Conservation (phyloP, 768 basidiomycete species). For the Leucosporidium scottii region DNA sequence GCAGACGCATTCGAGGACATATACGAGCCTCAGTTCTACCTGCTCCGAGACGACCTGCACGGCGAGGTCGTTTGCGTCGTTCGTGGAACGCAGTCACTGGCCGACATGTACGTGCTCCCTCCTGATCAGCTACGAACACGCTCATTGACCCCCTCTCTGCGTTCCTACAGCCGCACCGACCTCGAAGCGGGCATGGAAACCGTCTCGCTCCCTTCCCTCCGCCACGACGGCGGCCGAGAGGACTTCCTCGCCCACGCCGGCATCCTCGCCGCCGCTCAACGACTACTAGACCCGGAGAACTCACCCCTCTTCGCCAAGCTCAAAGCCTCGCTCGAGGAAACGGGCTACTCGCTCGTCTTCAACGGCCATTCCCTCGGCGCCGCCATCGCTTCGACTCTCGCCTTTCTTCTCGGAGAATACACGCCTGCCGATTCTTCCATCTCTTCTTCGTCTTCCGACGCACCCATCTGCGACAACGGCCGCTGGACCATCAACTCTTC, state of each 20-base stretch:
- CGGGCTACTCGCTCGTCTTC: slow-evolving; percentile 18
- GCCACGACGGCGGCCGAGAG: neutral
- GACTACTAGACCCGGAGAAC: slow-evolving; percentile 13
- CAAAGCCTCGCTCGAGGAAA: slow-evolving; percentile 6
- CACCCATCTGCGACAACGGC: neutral
- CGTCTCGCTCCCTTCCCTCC: neutral
- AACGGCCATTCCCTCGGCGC: slow-evolving; percentile 29
- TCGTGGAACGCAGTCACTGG: slow-evolving; percentile 27
- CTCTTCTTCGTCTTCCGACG: too few relatives aligned
- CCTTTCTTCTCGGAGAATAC: slow-evolving; percentile 18
- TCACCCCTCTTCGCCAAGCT: slow-evolving; percentile 14
- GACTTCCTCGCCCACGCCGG: slow-evolving; percentile 19
- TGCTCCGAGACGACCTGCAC: slow-evolving; percentile 21
- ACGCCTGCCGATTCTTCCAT: neutral
- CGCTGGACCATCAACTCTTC: neutral
- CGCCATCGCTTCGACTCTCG: slow-evolving; percentile 17
- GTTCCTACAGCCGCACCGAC: slow-evolving; percentile 20
- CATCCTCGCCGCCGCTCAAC: slow-evolving; percentile 18
- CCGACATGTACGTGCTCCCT: slow-evolving; percentile 16
- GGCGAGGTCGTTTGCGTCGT: slow-evolving; percentile 24
- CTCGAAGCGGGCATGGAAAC: slow-evolving; percentile 21
- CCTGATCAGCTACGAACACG: too few relatives aligned
- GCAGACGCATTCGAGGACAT: neutral
- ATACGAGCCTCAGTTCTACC: slow-evolving; percentile 27
- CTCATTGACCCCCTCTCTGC: too few relatives aligned